A percentile compares a stretch with the other conserved stretches of the same genome.
phyloP scores from a whole-genome alignment of 371 early-diverging fungal species.

The Rhizopus delemar region DNA sequence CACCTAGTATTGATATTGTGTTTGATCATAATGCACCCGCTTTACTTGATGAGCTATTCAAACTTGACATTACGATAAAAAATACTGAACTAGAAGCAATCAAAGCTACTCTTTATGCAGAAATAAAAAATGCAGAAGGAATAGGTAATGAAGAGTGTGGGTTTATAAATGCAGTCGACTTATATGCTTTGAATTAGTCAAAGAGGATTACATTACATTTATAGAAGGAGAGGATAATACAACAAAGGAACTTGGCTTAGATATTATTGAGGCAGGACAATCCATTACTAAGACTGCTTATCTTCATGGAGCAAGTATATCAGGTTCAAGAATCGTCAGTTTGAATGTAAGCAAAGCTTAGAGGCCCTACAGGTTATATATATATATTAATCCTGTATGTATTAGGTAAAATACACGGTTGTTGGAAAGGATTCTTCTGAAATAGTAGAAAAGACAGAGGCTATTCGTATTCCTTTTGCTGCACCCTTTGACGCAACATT shows the following conservation, averaged over 20 bases:
- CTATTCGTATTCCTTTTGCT: slow-evolving; percentile 50
- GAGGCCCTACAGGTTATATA: too few relatives aligned
- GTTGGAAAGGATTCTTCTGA: slow-evolving; percentile 14
- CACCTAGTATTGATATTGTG: slow-evolving; percentile 65
- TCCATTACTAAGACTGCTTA: slow-evolving; percentile 24
- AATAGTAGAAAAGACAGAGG: slow-evolving; percentile 50
- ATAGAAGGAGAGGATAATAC: slow-evolving; percentile 13
- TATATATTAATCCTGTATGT: neutral
- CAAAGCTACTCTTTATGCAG: slow-evolving; percentile 48
- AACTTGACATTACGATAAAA: slow-evolving; percentile 56
- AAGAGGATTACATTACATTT: slow-evolving; percentile 30
- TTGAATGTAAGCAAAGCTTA: slow-evolving; percentile 28
- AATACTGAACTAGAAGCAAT: slow-evolving; percentile 63
- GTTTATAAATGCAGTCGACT: neutral
- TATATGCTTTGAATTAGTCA: slow-evolving; percentile 7
- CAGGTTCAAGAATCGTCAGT: slow-evolving; percentile 37
- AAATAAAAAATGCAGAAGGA: slow-evolving; percentile 52
- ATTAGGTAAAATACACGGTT: slow-evolving; percentile 25
- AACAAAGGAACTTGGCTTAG: slow-evolving; percentile 16
- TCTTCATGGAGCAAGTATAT: slow-evolving; percentile 27
- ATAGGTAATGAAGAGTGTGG: slow-evolving; percentile 25
- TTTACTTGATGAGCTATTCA: slow-evolving; percentile 69
- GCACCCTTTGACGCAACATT: slow-evolving; percentile 53
- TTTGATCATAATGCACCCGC: slow-evolving; percentile 62
- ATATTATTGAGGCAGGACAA: slow-evolving; percentile 29